Evolutionary conservation across 441 rosid species (phyloP).

Genomic region (Croton laevigatus): DNA sequence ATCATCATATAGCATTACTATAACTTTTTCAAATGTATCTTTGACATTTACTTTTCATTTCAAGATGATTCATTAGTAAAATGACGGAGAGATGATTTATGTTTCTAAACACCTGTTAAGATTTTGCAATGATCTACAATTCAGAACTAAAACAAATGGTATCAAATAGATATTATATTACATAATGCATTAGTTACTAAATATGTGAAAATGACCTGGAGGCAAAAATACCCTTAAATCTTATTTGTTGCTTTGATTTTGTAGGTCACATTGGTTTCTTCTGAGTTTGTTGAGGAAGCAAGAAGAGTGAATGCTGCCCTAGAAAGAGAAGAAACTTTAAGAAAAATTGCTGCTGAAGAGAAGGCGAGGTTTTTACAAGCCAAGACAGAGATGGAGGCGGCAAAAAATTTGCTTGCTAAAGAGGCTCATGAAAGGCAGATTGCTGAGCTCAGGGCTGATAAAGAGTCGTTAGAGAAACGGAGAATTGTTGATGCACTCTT

Average conservation of each 20-base stretch:
- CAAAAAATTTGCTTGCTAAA: constrained; percentile 56
- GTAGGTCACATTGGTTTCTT: constrained; percentile 66
- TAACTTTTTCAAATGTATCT: neutral
- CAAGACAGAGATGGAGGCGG: constrained; percentile 62
- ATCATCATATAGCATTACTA: neutral
- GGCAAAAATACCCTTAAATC: constrained; percentile 7
- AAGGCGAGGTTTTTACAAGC: constrained; percentile 61
- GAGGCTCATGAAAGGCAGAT: constrained; percentile 62
- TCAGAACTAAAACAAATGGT: constrained; percentile 1
- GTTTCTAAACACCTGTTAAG: neutral
- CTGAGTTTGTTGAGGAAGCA: constrained; percentile 65
- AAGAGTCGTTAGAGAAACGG: constrained; percentile 63
- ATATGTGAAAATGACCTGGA: neutral
- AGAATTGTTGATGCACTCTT: constrained; percentile 60
- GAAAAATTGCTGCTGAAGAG: constrained; percentile 67
- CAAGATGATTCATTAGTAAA: neutral
- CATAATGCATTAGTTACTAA: neutral
- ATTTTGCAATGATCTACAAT: constrained; percentile 5
- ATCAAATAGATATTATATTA: neutral
- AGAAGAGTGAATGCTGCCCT: constrained; percentile 57
- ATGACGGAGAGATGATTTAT: neutral
- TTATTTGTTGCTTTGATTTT: constrained; percentile 21
- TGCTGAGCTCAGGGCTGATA: constrained; percentile 64
- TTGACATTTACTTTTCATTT: neutral
- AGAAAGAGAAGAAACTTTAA: constrained; percentile 64